A percentile compares a stretch with the other conserved stretches of the same genome.
These are phyloP conservation scores for Fusarium aywerte DNA, from an alignment of 2,329 filamentous ascomycete species.

Conservation along the genomic window DNA sequence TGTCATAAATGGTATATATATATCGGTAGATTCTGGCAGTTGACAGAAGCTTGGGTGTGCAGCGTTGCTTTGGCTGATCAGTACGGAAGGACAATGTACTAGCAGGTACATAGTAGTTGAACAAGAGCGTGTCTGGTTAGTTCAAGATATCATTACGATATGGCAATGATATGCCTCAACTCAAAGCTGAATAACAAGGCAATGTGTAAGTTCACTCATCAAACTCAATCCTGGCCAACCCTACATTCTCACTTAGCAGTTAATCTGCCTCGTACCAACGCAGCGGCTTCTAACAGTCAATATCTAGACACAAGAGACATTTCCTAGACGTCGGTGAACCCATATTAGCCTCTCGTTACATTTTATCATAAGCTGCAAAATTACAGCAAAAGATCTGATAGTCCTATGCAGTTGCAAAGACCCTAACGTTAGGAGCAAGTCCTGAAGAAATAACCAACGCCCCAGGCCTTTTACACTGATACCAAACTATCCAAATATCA, in stretches of 20 bases:
- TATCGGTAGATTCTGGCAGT: background rate
- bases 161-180: too few species aligned
- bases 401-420: background rate
- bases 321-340: background rate
- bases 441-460: background rate
- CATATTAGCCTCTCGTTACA: background rate
- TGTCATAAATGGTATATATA: too few species aligned
- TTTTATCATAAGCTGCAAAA: background rate
- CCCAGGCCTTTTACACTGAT: background rate
- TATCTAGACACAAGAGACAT: background rate
- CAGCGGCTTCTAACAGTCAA: background rate
- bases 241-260: background rate
- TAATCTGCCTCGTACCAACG: background rate
- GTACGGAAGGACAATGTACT: too few species aligned
- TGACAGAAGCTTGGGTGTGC: background rate
- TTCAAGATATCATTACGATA: too few species aligned
- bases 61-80: background rate
- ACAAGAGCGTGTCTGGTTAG: too few species aligned
- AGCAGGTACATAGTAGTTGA: too few species aligned
- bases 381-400: background rate
- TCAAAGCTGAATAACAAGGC: background rate
- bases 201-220: background rate
- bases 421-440: background rate
- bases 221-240: background rate
- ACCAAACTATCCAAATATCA: too few species aligned